Base-by-base conservation (phyloP, 2,329 filamentous ascomycete species). In the Exophiala spinifera region DNA sequence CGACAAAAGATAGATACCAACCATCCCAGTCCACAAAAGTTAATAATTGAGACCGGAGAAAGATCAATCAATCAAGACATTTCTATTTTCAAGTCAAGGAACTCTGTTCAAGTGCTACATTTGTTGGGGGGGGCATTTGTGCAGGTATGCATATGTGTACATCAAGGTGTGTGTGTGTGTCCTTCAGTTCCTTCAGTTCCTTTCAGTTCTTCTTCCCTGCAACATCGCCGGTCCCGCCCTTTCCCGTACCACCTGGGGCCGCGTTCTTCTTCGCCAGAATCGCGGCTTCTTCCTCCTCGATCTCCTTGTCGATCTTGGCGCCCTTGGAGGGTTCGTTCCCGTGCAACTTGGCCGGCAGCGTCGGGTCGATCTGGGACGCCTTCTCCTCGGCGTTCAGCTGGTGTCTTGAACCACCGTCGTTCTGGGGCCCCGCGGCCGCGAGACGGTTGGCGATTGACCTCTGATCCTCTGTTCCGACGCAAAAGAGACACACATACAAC, bases 241-340 rank as follows among this genome's bases (percentile, higher is more conserved):
- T 31, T 3, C 28, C 28, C 28, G 28, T 10, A 3, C 28, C 28
- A 10, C 28, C 28, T 11, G 8, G 8, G 4, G 28, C 28, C 4
- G 28, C 28, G 34, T 72, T 72, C 66, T 75, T 78, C 65, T 77
- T 72, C 21, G 64, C 65, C 40, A 78, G 52, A 36, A 70, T 68
- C 63, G 69, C 67, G 57, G 74, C 73, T 58, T 77, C 74, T 2
- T 76, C 74, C 11, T 66, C 64, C 61, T 72, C 63, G 15, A 76
- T 64, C 46, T 75, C 70, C 25, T 70, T 71, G 59, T 78, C 76
- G 51, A 78, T 70, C 66, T 75, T 57, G 11, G 76, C 75, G 15
- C 76, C 76, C 58, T 70, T 72, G 6, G 73, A 76, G 4, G 76
- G 76, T 40, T 71, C 60, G 56, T 77, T 73, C 48, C 76, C 76